phyloP scores from a whole-genome alignment of 2,329 filamentous ascomycete species.

The Aureobasidium zeae region DNA sequence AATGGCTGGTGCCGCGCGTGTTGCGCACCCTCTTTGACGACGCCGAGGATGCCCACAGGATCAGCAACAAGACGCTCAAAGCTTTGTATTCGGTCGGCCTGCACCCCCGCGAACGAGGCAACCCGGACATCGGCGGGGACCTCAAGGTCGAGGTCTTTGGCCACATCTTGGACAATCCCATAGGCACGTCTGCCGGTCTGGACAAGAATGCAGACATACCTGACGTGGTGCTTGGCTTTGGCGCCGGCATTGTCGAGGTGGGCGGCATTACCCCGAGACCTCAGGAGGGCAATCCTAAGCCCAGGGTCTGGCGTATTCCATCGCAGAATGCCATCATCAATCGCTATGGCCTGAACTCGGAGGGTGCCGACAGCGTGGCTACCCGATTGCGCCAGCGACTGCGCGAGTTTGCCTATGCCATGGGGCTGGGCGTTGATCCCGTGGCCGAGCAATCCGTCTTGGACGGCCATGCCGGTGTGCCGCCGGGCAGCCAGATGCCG shows the following conservation, averaged over 20 bases:
- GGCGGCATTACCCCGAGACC: conserved; percentile 83
- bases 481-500: conserved; percentile 66
- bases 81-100: conserved; percentile 63
- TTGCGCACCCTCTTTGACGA: conserved; percentile 61
- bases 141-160: conserved; percentile 64
- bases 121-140: conserved; percentile 44
- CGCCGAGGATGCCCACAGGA: conserved; percentile 86
- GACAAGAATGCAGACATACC: conserved; percentile 92
- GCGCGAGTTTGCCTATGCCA: conserved; percentile 61
- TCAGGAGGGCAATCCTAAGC: conserved; percentile 78
- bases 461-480: conserved; percentile 65
- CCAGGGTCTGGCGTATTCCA: conserved; percentile 78
- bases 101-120: conserved; percentile 72
- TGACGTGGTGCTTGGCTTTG: conserved; percentile 72
- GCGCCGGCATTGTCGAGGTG: conserved; percentile 81
- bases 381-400: conserved; percentile 68
- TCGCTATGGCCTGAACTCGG: conserved; percentile 88
- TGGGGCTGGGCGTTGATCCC: conserved; percentile 56
- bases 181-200: conserved; percentile 89
- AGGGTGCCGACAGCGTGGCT: conserved; percentile 80
- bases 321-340: conserved; percentile 85
- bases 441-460: conserved; percentile 63
- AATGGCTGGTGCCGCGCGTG: conserved; percentile 48
- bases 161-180: conserved; percentile 67
- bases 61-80: conserved; percentile 62